These are phyloP conservation scores for Rhododendron mucronatum DNA, from an alignment of 148 eudicot genomes.

Conservation along the genomic window DNA sequence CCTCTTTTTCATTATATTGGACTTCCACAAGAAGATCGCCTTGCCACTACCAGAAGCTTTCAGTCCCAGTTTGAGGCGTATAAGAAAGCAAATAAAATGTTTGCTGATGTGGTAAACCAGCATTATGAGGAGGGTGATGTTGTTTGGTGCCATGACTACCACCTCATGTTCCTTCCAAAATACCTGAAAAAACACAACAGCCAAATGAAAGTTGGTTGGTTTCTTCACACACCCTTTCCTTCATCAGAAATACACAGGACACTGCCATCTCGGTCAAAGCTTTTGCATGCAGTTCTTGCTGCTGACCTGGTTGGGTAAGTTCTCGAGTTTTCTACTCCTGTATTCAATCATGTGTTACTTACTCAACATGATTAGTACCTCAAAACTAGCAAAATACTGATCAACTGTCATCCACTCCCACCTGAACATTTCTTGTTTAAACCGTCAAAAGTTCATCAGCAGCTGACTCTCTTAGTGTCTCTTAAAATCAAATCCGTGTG, in stretches of 20 bases:
- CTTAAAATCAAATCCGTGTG: neutral
- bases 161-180: constrained; percentile 89
- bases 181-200: constrained; percentile 60
- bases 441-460: neutral
- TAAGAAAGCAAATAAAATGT: constrained; percentile 82
- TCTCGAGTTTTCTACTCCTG: neutral
- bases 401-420: neutral
- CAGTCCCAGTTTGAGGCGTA: constrained; percentile 91
- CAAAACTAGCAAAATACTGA: neutral
- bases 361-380: neutral
- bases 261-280: constrained; percentile 80
- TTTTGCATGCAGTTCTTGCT: constrained; percentile 71
- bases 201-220: constrained; percentile 92
- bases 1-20: constrained; percentile 94
- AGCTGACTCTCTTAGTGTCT: neutral
- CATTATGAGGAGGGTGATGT: constrained; percentile 90
- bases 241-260: constrained; percentile 92
- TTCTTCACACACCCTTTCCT: constrained; percentile 93
- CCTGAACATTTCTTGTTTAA: neutral
- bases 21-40: constrained; percentile 92
- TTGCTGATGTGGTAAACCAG: constrained; percentile 76
- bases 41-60: constrained; percentile 87
- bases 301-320: constrained; percentile 91
- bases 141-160: constrained; percentile 97
- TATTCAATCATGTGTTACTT: neutral